phyloP scores from a whole-genome alignment of 768 basidiomycete species.

The Suillus clintonianus region DNA sequence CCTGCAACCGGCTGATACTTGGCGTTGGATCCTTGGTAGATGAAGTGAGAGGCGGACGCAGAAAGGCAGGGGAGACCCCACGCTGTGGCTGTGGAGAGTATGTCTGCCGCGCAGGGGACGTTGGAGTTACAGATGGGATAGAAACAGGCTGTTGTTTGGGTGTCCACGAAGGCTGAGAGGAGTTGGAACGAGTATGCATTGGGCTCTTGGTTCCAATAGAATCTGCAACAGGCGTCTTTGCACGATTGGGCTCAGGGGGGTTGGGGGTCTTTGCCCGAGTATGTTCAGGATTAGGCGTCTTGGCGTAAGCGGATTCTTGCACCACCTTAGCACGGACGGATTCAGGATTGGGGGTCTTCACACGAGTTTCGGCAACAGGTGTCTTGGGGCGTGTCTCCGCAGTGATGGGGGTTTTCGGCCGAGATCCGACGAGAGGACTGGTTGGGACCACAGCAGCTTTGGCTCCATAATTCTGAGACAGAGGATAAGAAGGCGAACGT shows the following conservation, averaged over 20 bases:
- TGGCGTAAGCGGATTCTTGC: conserved; percentile 12
- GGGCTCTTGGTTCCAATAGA: not conserved
- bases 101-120: conserved; percentile 44
- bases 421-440: conserved; percentile 14
- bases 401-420: conserved; percentile 6
- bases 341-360: conserved; percentile 21
- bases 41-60: conserved; percentile 42
- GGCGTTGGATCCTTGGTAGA: conserved; percentile 74
- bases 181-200: not conserved
- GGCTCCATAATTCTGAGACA: conserved; percentile 22
- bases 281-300: not conserved
- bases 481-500: conserved; percentile 11
- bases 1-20: conserved; percentile 79
- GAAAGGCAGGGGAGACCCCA: conserved; percentile 58
- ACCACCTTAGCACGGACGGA: conserved; percentile 16
- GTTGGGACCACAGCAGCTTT: conserved; percentile 4
- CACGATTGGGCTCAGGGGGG: conserved; percentile 8
- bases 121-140: conserved; percentile 36
- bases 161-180: conserved; percentile 22
- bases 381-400: conserved; percentile 18
- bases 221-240: conserved; percentile 15
- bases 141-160: conserved; percentile 30
- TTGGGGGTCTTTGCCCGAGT: not conserved
- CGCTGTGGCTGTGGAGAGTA: conserved; percentile 42
- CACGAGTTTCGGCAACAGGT: conserved; percentile 19